phyloP scores from a whole-genome alignment of 2,329 filamentous ascomycete genomes.

The Aspergillus fumigatiaffinis region DNA sequence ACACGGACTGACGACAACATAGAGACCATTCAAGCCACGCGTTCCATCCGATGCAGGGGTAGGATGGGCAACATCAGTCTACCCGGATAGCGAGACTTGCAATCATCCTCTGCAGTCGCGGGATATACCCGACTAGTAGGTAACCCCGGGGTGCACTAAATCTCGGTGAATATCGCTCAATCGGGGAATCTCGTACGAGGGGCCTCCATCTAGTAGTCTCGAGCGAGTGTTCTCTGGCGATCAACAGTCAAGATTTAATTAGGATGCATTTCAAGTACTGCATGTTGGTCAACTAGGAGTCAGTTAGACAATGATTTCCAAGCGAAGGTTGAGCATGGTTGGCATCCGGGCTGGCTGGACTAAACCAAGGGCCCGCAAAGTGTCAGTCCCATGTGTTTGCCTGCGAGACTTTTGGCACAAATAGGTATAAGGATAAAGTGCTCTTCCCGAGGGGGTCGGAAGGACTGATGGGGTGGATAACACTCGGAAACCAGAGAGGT shows the following conservation, averaged over 20 bases:
- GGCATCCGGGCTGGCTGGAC: too few relatives aligned
- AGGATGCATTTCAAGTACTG: too few relatives aligned
- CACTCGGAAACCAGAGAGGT: too few relatives aligned
- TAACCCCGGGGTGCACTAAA: neutral
- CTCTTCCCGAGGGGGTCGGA: too few relatives aligned
- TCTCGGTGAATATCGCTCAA: neutral
- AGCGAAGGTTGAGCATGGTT: too few relatives aligned
- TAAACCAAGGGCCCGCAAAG: neutral
- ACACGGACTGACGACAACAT: neutral
- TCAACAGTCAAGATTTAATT: too few relatives aligned
- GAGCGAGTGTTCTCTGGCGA: neutral
- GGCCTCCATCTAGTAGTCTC: neutral
- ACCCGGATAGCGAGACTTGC: neutral
- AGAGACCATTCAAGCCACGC: neutral
- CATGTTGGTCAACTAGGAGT: neutral
- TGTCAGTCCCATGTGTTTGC: neutral
- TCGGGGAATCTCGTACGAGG: neutral
- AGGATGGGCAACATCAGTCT: neutral
- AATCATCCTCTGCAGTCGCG: neutral
- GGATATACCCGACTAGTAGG: neutral
- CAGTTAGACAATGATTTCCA: neutral
- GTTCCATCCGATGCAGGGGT: neutral
- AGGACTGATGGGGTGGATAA: too few relatives aligned
- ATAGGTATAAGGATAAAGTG: too few relatives aligned
- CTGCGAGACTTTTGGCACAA: too few relatives aligned